Percentiles rank a stretch among this genome's conserved stretches.
Evolutionary conservation across 768 basidiomycete species (phyloP).

Genomic region (Hypholoma fasciculare): DNA sequence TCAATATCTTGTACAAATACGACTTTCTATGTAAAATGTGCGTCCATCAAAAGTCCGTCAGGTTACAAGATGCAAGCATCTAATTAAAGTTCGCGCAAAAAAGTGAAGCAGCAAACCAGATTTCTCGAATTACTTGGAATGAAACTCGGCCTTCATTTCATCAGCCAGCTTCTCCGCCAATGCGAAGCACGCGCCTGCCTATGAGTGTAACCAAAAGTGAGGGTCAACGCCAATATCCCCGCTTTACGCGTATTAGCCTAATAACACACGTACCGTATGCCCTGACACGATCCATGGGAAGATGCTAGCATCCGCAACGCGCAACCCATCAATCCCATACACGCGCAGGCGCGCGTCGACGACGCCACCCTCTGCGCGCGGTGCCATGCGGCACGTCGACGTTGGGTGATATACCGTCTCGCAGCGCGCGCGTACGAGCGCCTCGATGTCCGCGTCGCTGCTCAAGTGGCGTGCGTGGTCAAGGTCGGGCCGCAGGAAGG

Average conservation of each 20-base stretch:
- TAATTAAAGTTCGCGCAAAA: too few species aligned
- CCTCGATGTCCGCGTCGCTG: conserved; percentile 41
- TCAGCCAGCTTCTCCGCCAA: conserved; percentile 35
- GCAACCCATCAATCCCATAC: conserved; percentile 40
- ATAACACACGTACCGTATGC: conserved; percentile 37
- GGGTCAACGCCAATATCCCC: background rate
- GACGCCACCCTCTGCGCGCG: conserved; percentile 37
- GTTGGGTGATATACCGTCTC: conserved; percentile 52
- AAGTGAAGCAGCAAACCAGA: background rate
- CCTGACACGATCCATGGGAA: conserved; percentile 48
- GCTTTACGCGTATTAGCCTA: background rate
- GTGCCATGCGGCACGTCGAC: conserved; percentile 48
- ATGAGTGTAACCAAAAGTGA: background rate
- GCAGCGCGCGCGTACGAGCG: conserved; percentile 39
- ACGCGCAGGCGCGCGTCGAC: conserved; percentile 38
- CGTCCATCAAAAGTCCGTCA: too few species aligned
- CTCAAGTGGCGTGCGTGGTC: conserved; percentile 39
- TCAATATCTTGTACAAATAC: too few species aligned
- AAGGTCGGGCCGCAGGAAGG: conserved; percentile 30
- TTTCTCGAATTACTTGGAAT: background rate
- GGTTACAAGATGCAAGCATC: too few species aligned
- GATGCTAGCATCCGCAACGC: conserved; percentile 49
- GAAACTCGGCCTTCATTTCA: conserved; percentile 26
- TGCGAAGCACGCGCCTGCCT: conserved; percentile 34
- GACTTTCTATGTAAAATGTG: too few species aligned